These are phyloP conservation scores for Wickerhamomyces sp. DNA, from an alignment of 1,139 yeast species.

Conservation along the genomic window DNA sequence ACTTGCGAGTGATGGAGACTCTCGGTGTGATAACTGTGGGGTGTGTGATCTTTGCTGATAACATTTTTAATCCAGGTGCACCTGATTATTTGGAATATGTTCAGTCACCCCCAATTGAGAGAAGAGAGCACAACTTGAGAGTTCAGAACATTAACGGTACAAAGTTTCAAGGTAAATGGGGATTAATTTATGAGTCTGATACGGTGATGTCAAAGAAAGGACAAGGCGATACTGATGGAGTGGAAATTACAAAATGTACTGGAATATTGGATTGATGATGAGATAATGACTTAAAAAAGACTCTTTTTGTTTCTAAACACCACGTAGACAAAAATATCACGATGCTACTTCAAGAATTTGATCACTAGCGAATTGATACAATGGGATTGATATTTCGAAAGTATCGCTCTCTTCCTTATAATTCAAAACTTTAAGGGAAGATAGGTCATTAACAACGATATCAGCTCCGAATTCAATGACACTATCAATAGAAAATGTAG, in stretches of 20 bases:
- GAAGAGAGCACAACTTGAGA: slow-evolving; percentile 27
- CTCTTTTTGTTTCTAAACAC: no score
- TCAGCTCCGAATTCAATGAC: slow-evolving; percentile 73
- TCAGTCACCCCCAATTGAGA: slow-evolving; percentile 36
- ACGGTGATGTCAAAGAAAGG: slow-evolving; percentile 11
- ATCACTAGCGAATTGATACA: no score
- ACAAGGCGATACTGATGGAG: slow-evolving; percentile 4
- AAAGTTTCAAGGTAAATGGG: slow-evolving; percentile 38
- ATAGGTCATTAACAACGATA: slow-evolving; percentile 67
- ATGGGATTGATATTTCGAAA: no score
- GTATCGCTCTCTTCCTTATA: no score
- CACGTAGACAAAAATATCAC: no score
- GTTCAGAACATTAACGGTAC: slow-evolving; percentile 29
- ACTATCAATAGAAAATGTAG: slow-evolving; percentile 65
- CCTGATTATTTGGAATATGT: slow-evolving; percentile 39
- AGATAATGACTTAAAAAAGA: no score
- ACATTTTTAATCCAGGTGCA: slow-evolving; percentile 33
- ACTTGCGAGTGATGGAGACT: slow-evolving; percentile 38
- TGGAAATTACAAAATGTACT: slow-evolving; percentile 17
- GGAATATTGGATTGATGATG: slow-evolving; percentile 10
- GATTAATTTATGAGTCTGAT: slow-evolving; percentile 35
- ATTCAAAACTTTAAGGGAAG: slow-evolving; percentile 38
- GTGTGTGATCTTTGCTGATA: slow-evolving; percentile 38
- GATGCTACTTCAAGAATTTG: no score
- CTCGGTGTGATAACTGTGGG: slow-evolving; percentile 37